Evolutionary conservation across 192 early-diverging fungal genomes (phyloP).

Genomic region (Umbelopsis sp.): DNA sequence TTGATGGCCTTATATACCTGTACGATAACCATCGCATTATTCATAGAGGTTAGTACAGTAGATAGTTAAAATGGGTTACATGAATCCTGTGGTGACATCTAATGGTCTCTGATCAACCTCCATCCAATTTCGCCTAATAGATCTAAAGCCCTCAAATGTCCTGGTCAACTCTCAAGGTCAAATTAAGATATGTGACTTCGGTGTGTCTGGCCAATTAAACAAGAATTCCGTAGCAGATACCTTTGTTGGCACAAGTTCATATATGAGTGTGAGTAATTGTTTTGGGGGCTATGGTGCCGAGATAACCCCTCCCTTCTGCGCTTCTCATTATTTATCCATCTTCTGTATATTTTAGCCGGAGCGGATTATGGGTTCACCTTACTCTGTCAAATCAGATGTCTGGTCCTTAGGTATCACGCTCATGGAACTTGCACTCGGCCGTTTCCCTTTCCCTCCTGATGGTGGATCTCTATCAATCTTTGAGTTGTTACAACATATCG

Average conservation of each 20-base stretch:
- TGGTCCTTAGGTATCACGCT: constrained; percentile 84
- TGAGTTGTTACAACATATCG: constrained; percentile 92
- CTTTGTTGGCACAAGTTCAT: constrained; percentile 84
- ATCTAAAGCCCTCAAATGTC: constrained; percentile 87
- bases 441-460: constrained; percentile 75
- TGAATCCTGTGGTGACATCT: too few relatives aligned
- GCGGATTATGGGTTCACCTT: constrained; percentile 77
- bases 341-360: constrained; percentile 51
- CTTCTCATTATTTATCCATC: too few relatives aligned
- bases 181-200: constrained; percentile 89
- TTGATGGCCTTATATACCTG: constrained; percentile 81
- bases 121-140: too few relatives aligned
- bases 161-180: constrained; percentile 79
- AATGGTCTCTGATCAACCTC: too few relatives aligned
- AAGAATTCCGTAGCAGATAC: constrained; percentile 81
- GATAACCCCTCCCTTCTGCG: not conserved
- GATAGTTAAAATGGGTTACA: too few relatives aligned
- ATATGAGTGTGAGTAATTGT: constrained; percentile 71
- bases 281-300: not conserved
- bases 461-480: constrained; percentile 78
- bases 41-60: constrained; percentile 73
- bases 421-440: constrained; percentile 80
- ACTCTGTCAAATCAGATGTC: constrained; percentile 82
- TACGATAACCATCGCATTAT: constrained; percentile 90
- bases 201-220: constrained; percentile 88